Evolutionary conservation across 148 eudicot genomes (phyloP), one percentile per base, ranked within the genome.

Genomic region (Diospyros lotus): DNA sequence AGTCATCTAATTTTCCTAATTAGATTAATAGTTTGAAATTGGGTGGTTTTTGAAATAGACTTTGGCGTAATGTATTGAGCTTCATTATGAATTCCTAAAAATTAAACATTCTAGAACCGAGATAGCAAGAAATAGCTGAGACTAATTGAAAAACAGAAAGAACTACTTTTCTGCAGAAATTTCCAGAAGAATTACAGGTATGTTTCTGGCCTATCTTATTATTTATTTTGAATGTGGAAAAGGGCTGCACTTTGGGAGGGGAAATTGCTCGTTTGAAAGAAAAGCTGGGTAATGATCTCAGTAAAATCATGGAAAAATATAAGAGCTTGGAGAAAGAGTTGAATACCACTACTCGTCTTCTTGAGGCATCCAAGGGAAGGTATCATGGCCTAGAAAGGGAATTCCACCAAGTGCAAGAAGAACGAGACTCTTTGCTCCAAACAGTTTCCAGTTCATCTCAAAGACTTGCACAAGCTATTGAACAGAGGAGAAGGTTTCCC

Each of bases 221-320:
- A 58, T 42, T 74, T 62, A 46, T 77, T 75, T 74, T 81, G 70
- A 65, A 73, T 88, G 74, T 79, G 86, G 75, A 85, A 64, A 86
- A 87, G 97, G 97, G 65, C 39, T 68, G 77, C 82, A 85, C 84
- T 62, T 73, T 88, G 85, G 89, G 80, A 77, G 84, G 43, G 82
- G 87, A 90, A 71, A 79, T 84, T 71, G 83, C 91, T 73, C 56
- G 71, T 79, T 90, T 90, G 97, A 89, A 87, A 82, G 76, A 80
- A 86, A 85, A 80, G 66, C 73, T 94, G 78, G 80, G 89, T 78
- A 75, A 71, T 61, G 96, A 92, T 80, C 82, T 92, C 67, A 58
- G 74, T 72, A 73, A 71, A 71, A 73, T 86, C 83, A 83, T 73
- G 79, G 91, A 89, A 68, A 87, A 80, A 60, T 88, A 84, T 77